Percentiles rank a stretch among this genome's conserved stretches.
Conservation (phyloP, 495 filamentous ascomycete species). For the Sporormia fimetaria region DNA sequence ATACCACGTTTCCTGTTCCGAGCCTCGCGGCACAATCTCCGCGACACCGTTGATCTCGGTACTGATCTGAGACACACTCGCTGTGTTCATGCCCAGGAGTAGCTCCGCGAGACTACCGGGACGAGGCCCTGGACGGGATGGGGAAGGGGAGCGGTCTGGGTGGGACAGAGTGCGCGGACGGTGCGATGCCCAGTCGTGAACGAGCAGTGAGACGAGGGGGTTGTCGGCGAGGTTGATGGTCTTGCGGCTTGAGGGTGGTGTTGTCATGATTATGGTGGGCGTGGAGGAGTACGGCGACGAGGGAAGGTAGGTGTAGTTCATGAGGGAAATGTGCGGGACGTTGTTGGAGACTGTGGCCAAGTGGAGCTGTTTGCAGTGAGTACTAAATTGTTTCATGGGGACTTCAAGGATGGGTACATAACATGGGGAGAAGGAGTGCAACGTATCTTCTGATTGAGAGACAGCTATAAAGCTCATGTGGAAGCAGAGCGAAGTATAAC, state of each 20-base stretch:
- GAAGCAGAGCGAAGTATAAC: too few species aligned
- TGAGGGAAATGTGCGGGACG: slow-evolving; percentile 85
- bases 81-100: slow-evolving; percentile 80
- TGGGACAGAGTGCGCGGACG: slow-evolving; percentile 65
- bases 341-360: slow-evolving; percentile 78
- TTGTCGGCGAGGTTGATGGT: slow-evolving; percentile 77
- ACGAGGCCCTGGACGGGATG: slow-evolving; percentile 40
- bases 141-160: slow-evolving; percentile 11
- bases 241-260: slow-evolving; percentile 52
- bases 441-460: too few species aligned
- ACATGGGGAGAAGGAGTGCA: background rate
- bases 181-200: slow-evolving; percentile 97
- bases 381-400: background rate
- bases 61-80: slow-evolving; percentile 75
- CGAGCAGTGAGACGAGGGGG: slow-evolving; percentile 83
- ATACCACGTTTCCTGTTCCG: slow-evolving; percentile 72
- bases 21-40: slow-evolving; percentile 54
- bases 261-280: slow-evolving; percentile 27
- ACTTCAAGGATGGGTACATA: background rate
- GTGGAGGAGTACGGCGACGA: slow-evolving; percentile 57
- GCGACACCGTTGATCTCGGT: slow-evolving; percentile 86
- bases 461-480: background rate
- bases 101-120: slow-evolving; percentile 66
- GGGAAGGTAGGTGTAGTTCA: slow-evolving; percentile 98
- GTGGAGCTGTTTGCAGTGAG: slow-evolving; percentile 55